phyloP scores from a whole-genome alignment of 2,329 filamentous ascomycete genomes.

The Colletotrichum tropicicola region DNA sequence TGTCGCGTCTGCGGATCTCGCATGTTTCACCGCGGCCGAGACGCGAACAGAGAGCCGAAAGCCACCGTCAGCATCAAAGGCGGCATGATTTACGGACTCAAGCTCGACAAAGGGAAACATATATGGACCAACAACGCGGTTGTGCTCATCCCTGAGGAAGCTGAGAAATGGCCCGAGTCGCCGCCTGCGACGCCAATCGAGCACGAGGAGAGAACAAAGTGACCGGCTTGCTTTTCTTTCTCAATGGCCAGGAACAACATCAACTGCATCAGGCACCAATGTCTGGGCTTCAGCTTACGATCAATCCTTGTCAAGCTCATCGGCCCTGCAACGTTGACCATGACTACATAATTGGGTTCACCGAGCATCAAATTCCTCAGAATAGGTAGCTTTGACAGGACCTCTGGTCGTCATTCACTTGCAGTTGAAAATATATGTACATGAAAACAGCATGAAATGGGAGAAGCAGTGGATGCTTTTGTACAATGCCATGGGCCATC shows the following conservation, averaged over 20 bases:
- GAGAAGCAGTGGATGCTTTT: background rate
- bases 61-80: constrained; percentile 55
- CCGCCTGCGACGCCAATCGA: constrained; percentile 4
- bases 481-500: background rate
- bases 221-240: too few relatives aligned
- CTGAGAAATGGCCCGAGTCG: constrained; percentile 20
- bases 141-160: constrained; percentile 50
- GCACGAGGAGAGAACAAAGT: background rate
- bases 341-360: too few relatives aligned
- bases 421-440: background rate
- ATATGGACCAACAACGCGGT: constrained; percentile 56
- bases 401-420: background rate
- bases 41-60: constrained; percentile 44
- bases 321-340: too few relatives aligned
- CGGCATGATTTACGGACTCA: constrained; percentile 51
- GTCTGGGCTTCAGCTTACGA: too few relatives aligned
- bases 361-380: too few relatives aligned
- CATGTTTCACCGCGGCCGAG: constrained; percentile 53
- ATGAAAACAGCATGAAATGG: background rate
- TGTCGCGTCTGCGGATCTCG: constrained; percentile 54
- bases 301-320: too few relatives aligned
- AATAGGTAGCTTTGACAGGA: background rate
- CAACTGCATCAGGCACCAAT: too few relatives aligned
- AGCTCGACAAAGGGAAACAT: constrained; percentile 49
- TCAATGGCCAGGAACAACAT: too few relatives aligned